Conservation (phyloP, 345 rosid species). For the Linum trigynum region DNA sequence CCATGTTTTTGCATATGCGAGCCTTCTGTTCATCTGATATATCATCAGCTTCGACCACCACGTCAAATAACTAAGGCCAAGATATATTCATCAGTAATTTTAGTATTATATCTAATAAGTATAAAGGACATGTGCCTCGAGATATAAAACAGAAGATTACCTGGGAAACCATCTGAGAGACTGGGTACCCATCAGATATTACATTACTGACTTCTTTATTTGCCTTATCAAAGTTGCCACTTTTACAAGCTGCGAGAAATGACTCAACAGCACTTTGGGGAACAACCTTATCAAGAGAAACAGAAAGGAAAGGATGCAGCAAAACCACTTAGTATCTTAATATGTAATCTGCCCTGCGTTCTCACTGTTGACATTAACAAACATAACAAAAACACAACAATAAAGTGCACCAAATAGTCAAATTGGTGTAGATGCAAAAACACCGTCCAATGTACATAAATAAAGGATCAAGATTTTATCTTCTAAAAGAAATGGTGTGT, state of each 20-base stretch:
- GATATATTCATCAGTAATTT: conserved; percentile 10
- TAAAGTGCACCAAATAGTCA: too few relatives aligned
- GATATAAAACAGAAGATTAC: conserved; percentile 20
- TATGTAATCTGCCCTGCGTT: background rate
- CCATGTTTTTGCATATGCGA: conserved; percentile 70
- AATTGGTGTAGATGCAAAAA: background rate
- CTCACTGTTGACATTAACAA: background rate
- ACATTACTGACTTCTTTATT: conserved; percentile 71
- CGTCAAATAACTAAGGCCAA: conserved; percentile 50
- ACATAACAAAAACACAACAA: too few relatives aligned
- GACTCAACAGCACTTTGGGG: conserved; percentile 54
- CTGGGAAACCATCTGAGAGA: conserved; percentile 78
- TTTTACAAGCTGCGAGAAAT: conserved; percentile 63
- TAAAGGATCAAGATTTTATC: background rate
- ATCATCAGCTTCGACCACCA: conserved; percentile 58
- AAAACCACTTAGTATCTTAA: too few relatives aligned
- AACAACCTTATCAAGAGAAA: conserved; percentile 39
- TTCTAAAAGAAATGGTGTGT: background rate
- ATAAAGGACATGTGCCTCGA: conserved; percentile 1
- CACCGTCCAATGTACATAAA: background rate
- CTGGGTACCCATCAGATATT: conserved; percentile 88
- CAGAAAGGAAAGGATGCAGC: background rate
- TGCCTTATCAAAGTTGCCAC: conserved; percentile 84
- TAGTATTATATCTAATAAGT: background rate
- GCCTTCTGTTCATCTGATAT: conserved; percentile 83